A percentile compares a stretch with the other conserved stretches of the same genome.
These are phyloP conservation scores for Cyberlindnera japonica DNA, from an alignment of 805 yeast genomes.

Conservation along the genomic window DNA sequence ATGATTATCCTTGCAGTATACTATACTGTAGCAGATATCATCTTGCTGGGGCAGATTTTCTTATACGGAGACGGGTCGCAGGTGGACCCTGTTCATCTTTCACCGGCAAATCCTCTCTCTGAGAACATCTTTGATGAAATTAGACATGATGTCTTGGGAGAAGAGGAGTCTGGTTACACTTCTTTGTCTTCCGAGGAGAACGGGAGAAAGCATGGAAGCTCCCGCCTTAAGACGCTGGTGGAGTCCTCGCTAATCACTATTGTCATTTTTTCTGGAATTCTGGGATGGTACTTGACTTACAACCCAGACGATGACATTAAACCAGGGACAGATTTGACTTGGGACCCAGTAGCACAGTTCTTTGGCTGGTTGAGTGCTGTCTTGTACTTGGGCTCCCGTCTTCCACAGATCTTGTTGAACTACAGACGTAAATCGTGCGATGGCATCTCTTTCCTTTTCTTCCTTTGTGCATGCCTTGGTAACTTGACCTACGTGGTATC, in stretches of 20 bases:
- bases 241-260: constrained; percentile 50
- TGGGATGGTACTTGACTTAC: constrained; percentile 82
- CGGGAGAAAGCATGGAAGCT: constrained; percentile 13
- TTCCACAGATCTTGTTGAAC: constrained; percentile 89
- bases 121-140: constrained; percentile 69
- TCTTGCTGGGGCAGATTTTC: constrained; percentile 78
- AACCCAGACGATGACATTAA: constrained; percentile 33
- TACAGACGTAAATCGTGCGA: constrained; percentile 88
- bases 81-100: constrained; percentile 73
- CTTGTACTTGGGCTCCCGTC: constrained; percentile 78
- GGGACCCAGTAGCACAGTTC: constrained; percentile 77
- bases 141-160: constrained; percentile 38
- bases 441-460: constrained; percentile 90
- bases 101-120: constrained; percentile 83
- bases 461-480: constrained; percentile 92
- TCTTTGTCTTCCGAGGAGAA: constrained; percentile 8
- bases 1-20: constrained; percentile 91
- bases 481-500: constrained; percentile 87
- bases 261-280: constrained; percentile 73
- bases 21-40: constrained; percentile 87
- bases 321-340: constrained; percentile 44
- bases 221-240: constrained; percentile 23
- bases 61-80: constrained; percentile 62
- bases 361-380: constrained; percentile 80
- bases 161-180: constrained; percentile 14